Evolutionary conservation across 2,329 filamentous ascomycete genomes (phyloP).

Genomic region (Nemania sp.): DNA sequence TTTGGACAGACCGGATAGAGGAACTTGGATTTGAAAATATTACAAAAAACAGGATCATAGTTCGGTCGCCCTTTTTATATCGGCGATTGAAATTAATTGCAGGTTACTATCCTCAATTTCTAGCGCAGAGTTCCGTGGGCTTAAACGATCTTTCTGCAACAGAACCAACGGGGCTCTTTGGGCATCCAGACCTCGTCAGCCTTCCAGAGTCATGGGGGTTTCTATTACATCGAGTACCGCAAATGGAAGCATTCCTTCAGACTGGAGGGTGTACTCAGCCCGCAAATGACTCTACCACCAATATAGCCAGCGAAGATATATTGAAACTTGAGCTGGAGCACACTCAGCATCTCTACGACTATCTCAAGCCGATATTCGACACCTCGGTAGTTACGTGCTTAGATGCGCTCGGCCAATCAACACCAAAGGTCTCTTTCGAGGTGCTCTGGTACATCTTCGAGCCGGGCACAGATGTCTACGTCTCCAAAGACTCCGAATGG

Average conservation of each 20-base stretch:
- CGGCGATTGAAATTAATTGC: background rate
- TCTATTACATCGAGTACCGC: background rate
- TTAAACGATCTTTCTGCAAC: background rate
- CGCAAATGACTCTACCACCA: background rate
- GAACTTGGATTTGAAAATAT: background rate
- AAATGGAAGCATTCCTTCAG: background rate
- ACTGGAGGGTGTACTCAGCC: too few species aligned
- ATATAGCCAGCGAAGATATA: too few species aligned
- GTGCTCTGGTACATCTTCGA: conserved; percentile 11
- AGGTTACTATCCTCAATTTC: background rate
- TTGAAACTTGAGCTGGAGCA: background rate
- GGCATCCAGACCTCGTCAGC: background rate
- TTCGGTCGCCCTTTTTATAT: conserved; percentile 3
- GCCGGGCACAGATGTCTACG: conserved; percentile 12
- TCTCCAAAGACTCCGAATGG: background rate
- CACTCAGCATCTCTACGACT: background rate
- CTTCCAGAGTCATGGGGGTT: conserved; percentile 5
- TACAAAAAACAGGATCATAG: background rate
- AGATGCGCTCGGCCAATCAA: background rate
- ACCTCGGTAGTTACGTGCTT: background rate
- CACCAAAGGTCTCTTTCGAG: background rate
- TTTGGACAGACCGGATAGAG: background rate
- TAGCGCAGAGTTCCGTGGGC: too few species aligned
- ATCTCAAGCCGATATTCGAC: background rate
- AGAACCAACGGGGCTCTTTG: background rate